A percentile compares a stretch with the other conserved stretches of the same genome.
These are phyloP conservation scores for Venturia oleaginea DNA, from an alignment of 2,329 filamentous ascomycete species.

Conservation along the genomic window DNA sequence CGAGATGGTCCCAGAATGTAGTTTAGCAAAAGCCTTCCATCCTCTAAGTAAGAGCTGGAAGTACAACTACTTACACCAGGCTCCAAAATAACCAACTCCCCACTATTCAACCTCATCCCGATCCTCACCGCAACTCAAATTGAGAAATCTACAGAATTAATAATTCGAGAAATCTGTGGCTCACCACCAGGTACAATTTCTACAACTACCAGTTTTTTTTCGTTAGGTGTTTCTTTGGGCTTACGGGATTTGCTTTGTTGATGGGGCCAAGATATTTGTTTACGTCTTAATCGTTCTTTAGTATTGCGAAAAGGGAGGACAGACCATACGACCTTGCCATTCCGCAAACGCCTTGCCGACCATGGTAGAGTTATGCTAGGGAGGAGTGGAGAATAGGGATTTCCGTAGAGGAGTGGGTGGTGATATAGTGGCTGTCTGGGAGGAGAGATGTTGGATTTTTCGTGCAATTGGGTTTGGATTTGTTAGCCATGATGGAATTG, in stretches of 20 bases:
- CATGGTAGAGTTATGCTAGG: constrained; percentile 17
- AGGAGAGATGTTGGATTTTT: constrained; percentile 18
- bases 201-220: constrained; percentile 17
- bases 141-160: constrained; percentile 19
- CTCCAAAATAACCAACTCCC: constrained; percentile 16
- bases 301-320: constrained; percentile 29
- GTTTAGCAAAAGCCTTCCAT: not conserved
- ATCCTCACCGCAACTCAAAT: constrained; percentile 19
- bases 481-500: not conserved
- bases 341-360: constrained; percentile 20
- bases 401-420: constrained; percentile 25
- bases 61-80: constrained; percentile 16
- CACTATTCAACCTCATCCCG: constrained; percentile 18
- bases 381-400: constrained; percentile 30
- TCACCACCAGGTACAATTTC: constrained; percentile 17
- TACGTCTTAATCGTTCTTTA: constrained; percentile 36
- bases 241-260: constrained; percentile 4
- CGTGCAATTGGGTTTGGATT: not conserved
- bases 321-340: constrained; percentile 31
- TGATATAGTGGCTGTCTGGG: constrained; percentile 27
- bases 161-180: constrained; percentile 19
- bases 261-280: constrained; percentile 22
- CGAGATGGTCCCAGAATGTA: constrained; percentile 17
- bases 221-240: not conserved
- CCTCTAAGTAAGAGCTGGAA: not conserved